Base-by-base conservation (phyloP, 495 filamentous ascomycete species). In the Lophium mytilinum region DNA sequence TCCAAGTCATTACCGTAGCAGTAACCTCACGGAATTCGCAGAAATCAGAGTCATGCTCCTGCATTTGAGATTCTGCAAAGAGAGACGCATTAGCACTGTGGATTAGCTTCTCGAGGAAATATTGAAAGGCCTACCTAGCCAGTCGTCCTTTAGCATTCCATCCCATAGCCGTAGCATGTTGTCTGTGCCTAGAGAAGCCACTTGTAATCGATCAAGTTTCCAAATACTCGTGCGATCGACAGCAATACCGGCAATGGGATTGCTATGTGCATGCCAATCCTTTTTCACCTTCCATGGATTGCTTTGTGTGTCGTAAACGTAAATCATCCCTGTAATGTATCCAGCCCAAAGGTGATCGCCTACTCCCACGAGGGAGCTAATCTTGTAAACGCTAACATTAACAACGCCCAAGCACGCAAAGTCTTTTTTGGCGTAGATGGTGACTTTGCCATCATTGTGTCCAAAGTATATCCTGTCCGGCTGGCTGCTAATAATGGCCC, bases 291-390 rank as follows among this genome's bases (percentile, higher is more conserved):
- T 79, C 93, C 93, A 98, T 0, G 94, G 93, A 36, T 81, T 84
- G 21, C 82, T 79, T 8, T 70, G 79, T 33, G 88, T 86, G 66
- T 97, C 91, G 67, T 96, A 98, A 11, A 97, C 87, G 59, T 89
- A 90, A 33, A 95, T 83, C 82, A 87, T 95, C n/a, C 93, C 93
- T 2, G 86, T 95, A 66, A 90, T 95, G 71, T 89, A 97, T 7
- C 83, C 94, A 36, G 90, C 89, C 93, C 93, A 98, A 9, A 98
- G 78, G 68, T 89, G 81, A 57, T 83, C 80, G 0, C 90, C 92
- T 9, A 90, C 87, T 8, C 90, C 88, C 15, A 81, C 81, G 30
- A 98, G 78, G 30, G 88, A 86, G 65, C 89, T 96, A 71, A 97
- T 92, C 72, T 96, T 98, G 77, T 96, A 97, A 4, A 90, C 78